A percentile compares a stretch with the other conserved stretches of the same genome.
phyloP scores from a whole-genome alignment of 768 basidiomycete genomes.

The Kwoniella dendrophila region DNA sequence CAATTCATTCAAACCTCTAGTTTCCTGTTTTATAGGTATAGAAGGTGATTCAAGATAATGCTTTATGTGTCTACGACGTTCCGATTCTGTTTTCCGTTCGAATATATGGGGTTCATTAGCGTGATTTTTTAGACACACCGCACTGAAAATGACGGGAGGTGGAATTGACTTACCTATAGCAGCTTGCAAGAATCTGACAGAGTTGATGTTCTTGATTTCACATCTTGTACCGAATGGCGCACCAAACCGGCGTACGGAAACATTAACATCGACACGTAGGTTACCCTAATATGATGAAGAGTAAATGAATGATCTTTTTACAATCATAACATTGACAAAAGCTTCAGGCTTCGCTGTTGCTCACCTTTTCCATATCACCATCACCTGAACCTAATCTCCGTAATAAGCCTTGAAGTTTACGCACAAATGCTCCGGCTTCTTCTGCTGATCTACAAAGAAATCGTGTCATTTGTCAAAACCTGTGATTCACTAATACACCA shows the following conservation, averaged over 20 bases:
- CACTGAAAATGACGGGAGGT: background rate
- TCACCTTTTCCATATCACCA: conserved; percentile 94
- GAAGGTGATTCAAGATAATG: conserved; percentile 54
- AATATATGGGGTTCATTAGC: too few species aligned
- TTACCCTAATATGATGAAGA: conserved; percentile 68
- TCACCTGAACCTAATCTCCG: conserved; percentile 84
- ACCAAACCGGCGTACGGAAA: conserved; percentile 76
- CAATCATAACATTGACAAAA: background rate
- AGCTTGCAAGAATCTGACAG: conserved; percentile 75
- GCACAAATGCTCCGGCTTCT: conserved; percentile 85
- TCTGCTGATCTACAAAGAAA: conserved; percentile 67
- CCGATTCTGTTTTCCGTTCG: conserved; percentile 65
- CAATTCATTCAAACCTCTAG: conserved; percentile 83
- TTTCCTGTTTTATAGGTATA: conserved; percentile 75
- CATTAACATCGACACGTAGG: conserved; percentile 90
- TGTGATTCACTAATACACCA: background rate
- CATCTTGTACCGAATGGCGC: conserved; percentile 70
- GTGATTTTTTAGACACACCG: too few species aligned
- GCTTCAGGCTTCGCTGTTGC: too few species aligned
- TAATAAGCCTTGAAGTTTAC: conserved; percentile 75
- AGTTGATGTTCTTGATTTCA: conserved; percentile 96
- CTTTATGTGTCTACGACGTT: conserved; percentile 75
- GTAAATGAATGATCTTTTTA: background rate
- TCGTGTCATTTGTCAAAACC: background rate
- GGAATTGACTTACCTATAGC: conserved; percentile 69